phyloP scores from a whole-genome alignment of 129 eudicot species.

The Tanacetum coccineum region DNA sequence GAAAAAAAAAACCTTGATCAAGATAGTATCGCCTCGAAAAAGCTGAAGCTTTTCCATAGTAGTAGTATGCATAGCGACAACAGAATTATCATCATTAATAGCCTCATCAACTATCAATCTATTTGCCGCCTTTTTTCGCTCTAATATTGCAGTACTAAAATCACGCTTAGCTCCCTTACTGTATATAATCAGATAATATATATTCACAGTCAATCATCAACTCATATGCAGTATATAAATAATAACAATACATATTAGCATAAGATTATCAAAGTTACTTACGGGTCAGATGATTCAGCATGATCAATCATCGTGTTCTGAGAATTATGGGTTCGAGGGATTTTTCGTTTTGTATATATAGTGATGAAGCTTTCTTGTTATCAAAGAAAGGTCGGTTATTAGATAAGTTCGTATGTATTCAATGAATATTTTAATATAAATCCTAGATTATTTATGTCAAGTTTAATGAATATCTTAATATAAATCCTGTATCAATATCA shows the following conservation, averaged over 20 bases:
- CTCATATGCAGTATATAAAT: background rate
- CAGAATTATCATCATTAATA: constrained; percentile 78
- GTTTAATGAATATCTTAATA: no score
- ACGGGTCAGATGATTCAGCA: constrained; percentile 82
- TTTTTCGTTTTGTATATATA: background rate
- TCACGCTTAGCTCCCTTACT: constrained; percentile 79
- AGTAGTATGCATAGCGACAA: constrained; percentile 67
- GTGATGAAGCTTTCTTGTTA: background rate
- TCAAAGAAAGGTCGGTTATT: background rate
- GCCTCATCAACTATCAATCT: constrained; percentile 88
- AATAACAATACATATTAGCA: background rate
- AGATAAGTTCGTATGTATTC: no score
- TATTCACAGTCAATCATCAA: background rate
- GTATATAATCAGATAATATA: constrained; percentile 10
- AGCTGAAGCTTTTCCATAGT: constrained; percentile 96
- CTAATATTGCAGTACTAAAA: constrained; percentile 79
- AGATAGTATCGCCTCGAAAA: constrained; percentile 81
- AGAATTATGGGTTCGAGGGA: no score
- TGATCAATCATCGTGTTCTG: constrained; percentile 24
- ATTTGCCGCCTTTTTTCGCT: constrained; percentile 83
- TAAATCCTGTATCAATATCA: no score
- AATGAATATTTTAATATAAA: no score
- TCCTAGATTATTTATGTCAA: no score
- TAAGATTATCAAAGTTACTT: constrained; percentile 18
- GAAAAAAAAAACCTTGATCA: constrained; percentile 49